Base-by-base conservation (phyloP, 2,329 filamentous ascomycete genomes). In the Ascocoryne sarcoides region DNA sequence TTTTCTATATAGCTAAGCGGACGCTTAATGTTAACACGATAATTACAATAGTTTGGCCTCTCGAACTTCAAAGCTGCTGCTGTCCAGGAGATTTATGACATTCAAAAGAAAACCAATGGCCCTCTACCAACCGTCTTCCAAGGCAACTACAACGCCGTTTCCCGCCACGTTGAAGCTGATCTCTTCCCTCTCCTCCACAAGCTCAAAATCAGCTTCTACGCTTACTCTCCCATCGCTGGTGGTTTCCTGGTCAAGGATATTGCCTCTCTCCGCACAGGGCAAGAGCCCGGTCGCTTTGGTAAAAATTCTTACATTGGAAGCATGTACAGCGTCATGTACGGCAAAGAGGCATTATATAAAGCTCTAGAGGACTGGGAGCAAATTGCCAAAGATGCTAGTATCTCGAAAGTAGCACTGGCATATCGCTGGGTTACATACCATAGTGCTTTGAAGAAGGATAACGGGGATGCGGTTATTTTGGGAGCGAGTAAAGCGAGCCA, bases 181-280 rank as follows among this genome's bases (percentile, higher is more conserved):
- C 61, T 80, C n/a, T 67, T 81, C 32, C 71, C 70, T 5, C 69
- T 68, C 42, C 76, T 74, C 47, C 68, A 33, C 35, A 53, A 54
- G 34, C 43, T 55, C 10, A 42, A 44, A 2, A 55, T 55, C 5
- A 31, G 28, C 33, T 51, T 51, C 38, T 74, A 79, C 14, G 61
- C 76, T 33, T 79, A 79, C 61, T 81, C 79, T 48, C 76, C 76
- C 0, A 62, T 80, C 21, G 76, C 76, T 2, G 77, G 77, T n/a
- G 78, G 78, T 1, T 62, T 82, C 26, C 73, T 82, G 52, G 70
- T 68, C 16, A 56, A 56, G 36, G 38, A 40, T 12, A 16, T 45
- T 4, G 41, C 37, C 4, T 12, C 37, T 4, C 10, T 51, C 2
- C 42, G 41, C 5, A 42, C 23, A 2, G 34, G 39, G 12, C 28